A percentile compares a stretch with the other conserved stretches of the same genome.
Evolutionary conservation across 192 early-diverging fungal genomes (phyloP).

Genomic region (Backusella mclennaniae): DNA sequence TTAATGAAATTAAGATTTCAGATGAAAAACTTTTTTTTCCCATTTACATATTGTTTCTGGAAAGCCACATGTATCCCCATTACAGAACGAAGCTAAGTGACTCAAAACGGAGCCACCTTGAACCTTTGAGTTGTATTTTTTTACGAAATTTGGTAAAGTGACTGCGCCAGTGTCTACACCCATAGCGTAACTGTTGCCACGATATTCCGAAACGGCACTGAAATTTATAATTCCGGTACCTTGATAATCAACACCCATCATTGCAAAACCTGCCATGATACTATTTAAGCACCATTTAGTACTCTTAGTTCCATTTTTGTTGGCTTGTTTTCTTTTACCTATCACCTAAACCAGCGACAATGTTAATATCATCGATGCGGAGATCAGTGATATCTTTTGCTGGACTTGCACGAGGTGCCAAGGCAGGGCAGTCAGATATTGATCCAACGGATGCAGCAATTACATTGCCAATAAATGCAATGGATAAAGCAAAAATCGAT

Average conservation of each 20-base stretch:
- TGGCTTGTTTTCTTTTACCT: neutral
- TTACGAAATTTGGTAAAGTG: conserved; percentile 46
- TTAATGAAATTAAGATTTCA: neutral
- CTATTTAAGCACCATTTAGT: conserved; percentile 9
- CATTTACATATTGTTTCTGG: neutral
- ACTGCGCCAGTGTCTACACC: conserved; percentile 47
- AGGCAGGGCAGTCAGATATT: conserved; percentile 38
- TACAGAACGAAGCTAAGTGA: conserved; percentile 28
- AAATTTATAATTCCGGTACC: conserved; percentile 25
- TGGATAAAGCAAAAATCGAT: neutral
- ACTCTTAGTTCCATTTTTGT: no score
- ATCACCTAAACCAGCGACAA: conserved; percentile 56
- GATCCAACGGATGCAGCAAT: neutral
- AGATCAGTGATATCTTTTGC: conserved; percentile 49
- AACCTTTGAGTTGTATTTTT: conserved; percentile 36
- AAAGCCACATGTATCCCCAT: neutral
- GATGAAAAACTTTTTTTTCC: neutral
- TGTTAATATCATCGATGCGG: conserved; percentile 53
- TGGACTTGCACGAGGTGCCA: conserved; percentile 34
- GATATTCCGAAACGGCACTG: conserved; percentile 40
- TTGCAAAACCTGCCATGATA: conserved; percentile 54
- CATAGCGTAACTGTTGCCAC: conserved; percentile 50
- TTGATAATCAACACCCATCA: conserved; percentile 36
- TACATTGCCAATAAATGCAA: neutral
- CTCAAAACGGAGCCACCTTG: conserved; percentile 38